Evolutionary conservation across 2,329 filamentous ascomycete species (phyloP).

Genomic region (Colletotrichum tofieldiae): DNA sequence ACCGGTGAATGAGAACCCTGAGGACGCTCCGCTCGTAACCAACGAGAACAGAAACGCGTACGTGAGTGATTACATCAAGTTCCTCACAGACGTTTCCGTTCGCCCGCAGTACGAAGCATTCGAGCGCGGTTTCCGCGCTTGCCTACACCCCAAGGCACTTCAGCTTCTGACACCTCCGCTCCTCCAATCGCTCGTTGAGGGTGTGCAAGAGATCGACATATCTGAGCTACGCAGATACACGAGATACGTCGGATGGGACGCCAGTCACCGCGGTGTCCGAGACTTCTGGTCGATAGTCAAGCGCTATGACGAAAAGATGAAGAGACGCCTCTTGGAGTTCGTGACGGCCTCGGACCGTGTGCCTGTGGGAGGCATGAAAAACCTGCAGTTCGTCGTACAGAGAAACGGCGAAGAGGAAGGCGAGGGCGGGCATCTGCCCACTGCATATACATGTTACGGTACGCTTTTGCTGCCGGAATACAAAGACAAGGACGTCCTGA

Average conservation of each 20-base stretch:
- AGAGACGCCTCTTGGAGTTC: constrained; percentile 87
- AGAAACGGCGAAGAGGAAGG: constrained; percentile 77
- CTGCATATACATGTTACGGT: constrained; percentile 94
- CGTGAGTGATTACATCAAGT: constrained; percentile 87
- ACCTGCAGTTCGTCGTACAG: constrained; percentile 87
- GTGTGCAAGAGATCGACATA: constrained; percentile 85
- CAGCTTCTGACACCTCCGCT: constrained; percentile 79
- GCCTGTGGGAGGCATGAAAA: constrained; percentile 87
- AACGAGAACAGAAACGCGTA: constrained; percentile 84
- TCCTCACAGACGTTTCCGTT: constrained; percentile 85
- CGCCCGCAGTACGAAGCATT: constrained; percentile 86
- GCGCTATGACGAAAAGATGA: constrained; percentile 77
- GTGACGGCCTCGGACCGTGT: constrained; percentile 94
- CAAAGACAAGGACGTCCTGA: constrained; percentile 76
- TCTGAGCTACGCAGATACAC: constrained; percentile 78
- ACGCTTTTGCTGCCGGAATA: constrained; percentile 91
- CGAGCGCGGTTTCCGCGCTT: constrained; percentile 82
- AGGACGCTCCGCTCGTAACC: constrained; percentile 82
- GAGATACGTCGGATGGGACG: constrained; percentile 86
- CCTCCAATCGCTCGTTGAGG: constrained; percentile 87
- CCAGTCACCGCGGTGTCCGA: constrained; percentile 77
- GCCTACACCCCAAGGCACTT: constrained; percentile 80
- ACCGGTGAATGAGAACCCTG: constrained; percentile 56
- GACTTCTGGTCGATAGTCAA: constrained; percentile 90
- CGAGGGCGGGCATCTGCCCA: constrained; percentile 77